Evolutionary conservation across 2,329 filamentous ascomycete genomes (phyloP), one percentile per base, ranked within the genome.

Genomic region (Fusarium siculi): DNA sequence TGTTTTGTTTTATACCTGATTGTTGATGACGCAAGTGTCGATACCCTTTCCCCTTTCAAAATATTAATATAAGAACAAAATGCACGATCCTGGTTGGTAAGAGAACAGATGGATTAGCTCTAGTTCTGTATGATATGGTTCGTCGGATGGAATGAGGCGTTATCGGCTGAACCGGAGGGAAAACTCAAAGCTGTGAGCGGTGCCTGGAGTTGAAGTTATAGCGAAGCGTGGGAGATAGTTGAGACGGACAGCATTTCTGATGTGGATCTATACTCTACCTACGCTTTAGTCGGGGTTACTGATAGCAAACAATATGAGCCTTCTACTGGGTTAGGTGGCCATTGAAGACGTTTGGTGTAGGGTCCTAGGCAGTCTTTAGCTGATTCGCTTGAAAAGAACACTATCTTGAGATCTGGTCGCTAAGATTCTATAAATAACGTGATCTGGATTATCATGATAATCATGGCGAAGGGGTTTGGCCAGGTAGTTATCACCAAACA

Each of bases 31-130:
- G 57, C 57, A 56, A 72, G 72, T 70, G 60, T 75, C 72, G 74
- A 77, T 77, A 77, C 72, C 75, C 75, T 63, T 67, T 58, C 50
- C 68, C 66, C 55, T 56, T 70, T 46, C 70, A 57, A 58, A 65
- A 50, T 67, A 74, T 56, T 60, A 70, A 58, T 57, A 62, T 43
- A 63, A 68, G 50, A 63, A 70, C 40, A 37, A 69, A 56, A 21
- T 59, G 44, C 39, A 43, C 63, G 44, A 63, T 55, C 46, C 67
- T 64, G 63, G 64, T 66, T 58, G 59, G 66, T 68, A 76, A 63
- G 61, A 68, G 70, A 66, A 53, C 39, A 50, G 61, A 39, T 63
- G 66, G 68, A 58, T 60, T 63, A 53, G 60, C 50, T 54, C 62
- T 75, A 63, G 60, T 53, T 54, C 63, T 75, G 65, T 69, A 68